Evolutionary conservation across 164 flowering plant genomes (phyloP).

Genomic region (Annona cherimola): DNA sequence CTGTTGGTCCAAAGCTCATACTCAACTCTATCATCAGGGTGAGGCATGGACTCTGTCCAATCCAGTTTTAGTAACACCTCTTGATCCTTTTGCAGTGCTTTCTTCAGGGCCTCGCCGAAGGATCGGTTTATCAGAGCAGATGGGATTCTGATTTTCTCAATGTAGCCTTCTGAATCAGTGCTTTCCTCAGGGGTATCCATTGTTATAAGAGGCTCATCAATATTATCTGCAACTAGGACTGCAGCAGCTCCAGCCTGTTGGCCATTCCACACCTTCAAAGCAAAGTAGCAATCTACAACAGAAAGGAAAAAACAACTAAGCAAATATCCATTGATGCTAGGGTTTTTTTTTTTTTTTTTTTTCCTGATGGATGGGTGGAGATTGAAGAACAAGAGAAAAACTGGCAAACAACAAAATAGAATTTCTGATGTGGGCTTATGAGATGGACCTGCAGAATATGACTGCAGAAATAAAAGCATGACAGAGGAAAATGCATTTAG

Average conservation of each 20-base stretch:
- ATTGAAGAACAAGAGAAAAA: not conserved
- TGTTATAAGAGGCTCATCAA: constrained; percentile 77
- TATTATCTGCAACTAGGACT: constrained; percentile 73
- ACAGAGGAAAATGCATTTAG: too few species aligned
- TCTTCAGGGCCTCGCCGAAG: constrained; percentile 58
- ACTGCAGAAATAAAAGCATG: too few species aligned
- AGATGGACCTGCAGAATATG: too few species aligned
- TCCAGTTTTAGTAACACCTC: constrained; percentile 58
- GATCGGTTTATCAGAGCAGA: constrained; percentile 64
- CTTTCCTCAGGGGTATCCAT: constrained; percentile 88
- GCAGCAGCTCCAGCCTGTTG: constrained; percentile 94
- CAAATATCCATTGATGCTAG: not conserved
- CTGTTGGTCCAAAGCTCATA: constrained; percentile 95
- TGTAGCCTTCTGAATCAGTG: constrained; percentile 42
- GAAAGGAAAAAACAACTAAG: constrained; percentile 4
- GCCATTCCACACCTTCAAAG: constrained; percentile 82
- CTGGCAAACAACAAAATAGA: not conserved
- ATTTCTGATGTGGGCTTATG: too few species aligned
- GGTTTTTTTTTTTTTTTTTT: not conserved
- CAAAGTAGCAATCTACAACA: constrained; percentile 71
- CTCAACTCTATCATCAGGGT: constrained; percentile 85
- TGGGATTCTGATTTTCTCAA: constrained; percentile 70
- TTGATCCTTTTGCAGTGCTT: constrained; percentile 41
- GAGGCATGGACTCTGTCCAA: constrained; percentile 87
- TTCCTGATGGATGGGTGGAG: not conserved